Percentiles rank a stretch among this genome's conserved stretches.
phyloP scores from a whole-genome alignment of 2,329 filamentous ascomycete genomes.

The Blumeria hordei region DNA sequence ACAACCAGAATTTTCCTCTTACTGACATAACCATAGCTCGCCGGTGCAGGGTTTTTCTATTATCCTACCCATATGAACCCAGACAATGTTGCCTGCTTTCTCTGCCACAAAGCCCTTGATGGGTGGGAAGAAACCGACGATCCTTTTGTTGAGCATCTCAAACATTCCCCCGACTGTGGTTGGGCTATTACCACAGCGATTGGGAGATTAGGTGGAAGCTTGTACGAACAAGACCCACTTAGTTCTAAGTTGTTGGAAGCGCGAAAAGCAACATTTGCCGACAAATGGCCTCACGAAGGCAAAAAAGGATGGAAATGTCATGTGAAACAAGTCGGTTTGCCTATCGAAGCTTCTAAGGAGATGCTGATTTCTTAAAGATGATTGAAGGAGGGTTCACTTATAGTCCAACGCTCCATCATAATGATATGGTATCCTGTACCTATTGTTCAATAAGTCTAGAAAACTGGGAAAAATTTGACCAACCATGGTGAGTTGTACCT shows the following conservation, averaged over 20 bases:
- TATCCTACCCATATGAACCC: slow-evolving; percentile 47
- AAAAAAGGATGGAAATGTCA: slow-evolving; percentile 83
- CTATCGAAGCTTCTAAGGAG: slow-evolving; percentile 4
- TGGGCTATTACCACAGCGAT: slow-evolving; percentile 56
- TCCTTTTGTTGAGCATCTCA: slow-evolving; percentile 63
- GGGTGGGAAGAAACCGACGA: slow-evolving; percentile 81
- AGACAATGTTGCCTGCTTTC: slow-evolving; percentile 79
- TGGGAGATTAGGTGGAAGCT: slow-evolving; percentile 35
- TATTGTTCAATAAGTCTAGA: slow-evolving; percentile 82
- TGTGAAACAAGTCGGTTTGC: slow-evolving; percentile 44
- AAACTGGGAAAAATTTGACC: slow-evolving; percentile 83
- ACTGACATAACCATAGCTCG: slow-evolving; percentile 33
- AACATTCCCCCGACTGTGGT: slow-evolving; percentile 58
- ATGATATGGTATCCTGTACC: slow-evolving; percentile 75
- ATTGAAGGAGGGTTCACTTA: slow-evolving; percentile 87
- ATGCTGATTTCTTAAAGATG: slow-evolving; percentile 31
- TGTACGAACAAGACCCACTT: slow-evolving; percentile 48
- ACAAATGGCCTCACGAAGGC: slow-evolving; percentile 67
- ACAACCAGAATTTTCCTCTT: neutral
- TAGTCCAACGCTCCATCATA: slow-evolving; percentile 57
- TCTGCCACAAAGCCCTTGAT: slow-evolving; percentile 63
- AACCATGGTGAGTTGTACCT: slow-evolving; percentile 42
- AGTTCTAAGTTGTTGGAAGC: slow-evolving; percentile 49
- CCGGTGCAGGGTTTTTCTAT: slow-evolving; percentile 79
- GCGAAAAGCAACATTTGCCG: slow-evolving; percentile 60